A percentile compares a stretch with the other conserved stretches of the same genome.
Evolutionary conservation across 352 stramenopile genomes (phyloP).

Genomic region (Aphanomyces astaci): DNA sequence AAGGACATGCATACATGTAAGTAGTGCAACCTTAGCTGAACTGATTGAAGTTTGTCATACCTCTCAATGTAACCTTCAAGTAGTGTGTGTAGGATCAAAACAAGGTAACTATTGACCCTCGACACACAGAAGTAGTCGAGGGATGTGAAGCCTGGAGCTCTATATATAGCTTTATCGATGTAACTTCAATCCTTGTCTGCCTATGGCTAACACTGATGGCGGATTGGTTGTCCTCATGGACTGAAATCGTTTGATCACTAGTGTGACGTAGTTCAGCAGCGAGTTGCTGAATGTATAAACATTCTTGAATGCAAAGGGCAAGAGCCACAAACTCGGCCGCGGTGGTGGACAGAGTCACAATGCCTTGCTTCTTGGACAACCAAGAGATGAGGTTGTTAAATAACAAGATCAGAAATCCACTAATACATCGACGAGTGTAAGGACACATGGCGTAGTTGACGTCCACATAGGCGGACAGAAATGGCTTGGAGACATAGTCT

Average conservation of each 20-base stretch:
- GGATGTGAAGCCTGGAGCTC: too few relatives aligned
- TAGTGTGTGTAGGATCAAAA: too few relatives aligned
- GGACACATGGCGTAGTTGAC: not conserved
- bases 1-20: too few relatives aligned
- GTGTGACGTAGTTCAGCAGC: not conserved
- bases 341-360: not conserved
- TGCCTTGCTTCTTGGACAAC: not conserved
- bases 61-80: too few relatives aligned
- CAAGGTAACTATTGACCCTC: too few relatives aligned
- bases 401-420: not conserved
- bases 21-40: too few relatives aligned
- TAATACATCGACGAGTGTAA: not conserved
- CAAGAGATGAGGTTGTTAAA: not conserved
- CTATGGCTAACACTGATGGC: not conserved
- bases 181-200: not conserved
- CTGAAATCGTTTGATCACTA: not conserved
- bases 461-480: not conserved
- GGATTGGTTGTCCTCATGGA: not conserved
- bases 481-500: not conserved
- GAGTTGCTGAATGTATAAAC: not conserved
- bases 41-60: too few relatives aligned
- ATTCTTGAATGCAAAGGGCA: not conserved
- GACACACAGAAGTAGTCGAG: too few relatives aligned
- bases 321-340: not conserved
- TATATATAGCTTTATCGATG: too few relatives aligned